phyloP scores from a whole-genome alignment of 139 green algal species.

The Tetradesmus lagerheimii region DNA sequence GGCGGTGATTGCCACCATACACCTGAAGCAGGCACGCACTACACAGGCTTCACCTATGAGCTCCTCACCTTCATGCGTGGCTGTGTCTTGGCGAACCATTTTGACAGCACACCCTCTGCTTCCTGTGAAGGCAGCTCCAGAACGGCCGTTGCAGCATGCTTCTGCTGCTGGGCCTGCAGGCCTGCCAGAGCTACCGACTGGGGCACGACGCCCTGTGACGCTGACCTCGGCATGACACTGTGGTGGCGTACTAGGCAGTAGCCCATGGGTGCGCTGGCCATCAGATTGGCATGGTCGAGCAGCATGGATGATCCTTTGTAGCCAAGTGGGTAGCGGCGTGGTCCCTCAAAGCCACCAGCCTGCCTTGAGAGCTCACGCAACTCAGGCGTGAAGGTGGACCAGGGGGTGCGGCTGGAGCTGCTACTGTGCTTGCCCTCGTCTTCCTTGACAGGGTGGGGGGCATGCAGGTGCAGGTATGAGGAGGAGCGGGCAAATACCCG shows the following conservation, averaged over 20 bases:
- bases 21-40: background rate
- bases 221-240: background rate
- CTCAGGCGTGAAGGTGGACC: background rate
- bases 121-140: constrained; percentile 3
- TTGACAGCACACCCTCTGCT: background rate
- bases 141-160: background rate
- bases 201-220: background rate
- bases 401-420: background rate
- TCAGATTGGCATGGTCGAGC: background rate
- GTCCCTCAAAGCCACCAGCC: constrained; percentile 27
- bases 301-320: background rate
- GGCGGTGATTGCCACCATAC: background rate
- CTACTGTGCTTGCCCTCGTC: background rate
- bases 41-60: background rate
- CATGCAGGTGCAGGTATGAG: background rate
- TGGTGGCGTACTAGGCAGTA: constrained; percentile 6
- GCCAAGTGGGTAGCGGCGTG: background rate
- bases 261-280: background rate
- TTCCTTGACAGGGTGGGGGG: background rate
- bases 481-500: background rate
- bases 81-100: background rate
- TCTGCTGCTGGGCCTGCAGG: background rate
- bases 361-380: background rate
- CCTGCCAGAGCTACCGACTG: background rate
- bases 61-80: constrained; percentile 17